These are phyloP conservation scores for Lycium barbarum DNA, from an alignment of 257 asterid species.

Conservation along the genomic window DNA sequence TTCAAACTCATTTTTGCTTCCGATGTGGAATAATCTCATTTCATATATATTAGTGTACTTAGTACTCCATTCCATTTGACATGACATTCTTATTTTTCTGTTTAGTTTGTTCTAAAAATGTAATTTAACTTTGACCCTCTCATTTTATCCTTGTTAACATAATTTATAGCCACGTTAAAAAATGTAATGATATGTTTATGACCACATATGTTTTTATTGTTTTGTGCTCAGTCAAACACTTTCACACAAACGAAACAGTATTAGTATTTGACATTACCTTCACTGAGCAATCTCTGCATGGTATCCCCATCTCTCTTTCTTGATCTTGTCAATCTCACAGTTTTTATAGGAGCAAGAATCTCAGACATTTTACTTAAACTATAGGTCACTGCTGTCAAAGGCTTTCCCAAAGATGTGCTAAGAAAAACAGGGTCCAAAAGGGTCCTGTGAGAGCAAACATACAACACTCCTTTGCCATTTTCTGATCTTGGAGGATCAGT, in stretches of 20 bases:
- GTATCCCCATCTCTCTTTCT: constrained; percentile 58
- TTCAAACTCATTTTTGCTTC: too few relatives aligned
- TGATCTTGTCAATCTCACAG: constrained; percentile 71
- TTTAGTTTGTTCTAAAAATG: too few relatives aligned
- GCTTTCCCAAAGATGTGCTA: constrained; percentile 53
- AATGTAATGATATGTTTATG: too few relatives aligned
- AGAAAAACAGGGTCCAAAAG: constrained; percentile 85
- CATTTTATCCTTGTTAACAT: too few relatives aligned
- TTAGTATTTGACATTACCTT: background rate
- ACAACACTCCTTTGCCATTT: constrained; percentile 60
- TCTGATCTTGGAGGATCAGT: constrained; percentile 35
- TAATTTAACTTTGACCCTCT: too few relatives aligned
- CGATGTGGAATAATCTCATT: too few relatives aligned
- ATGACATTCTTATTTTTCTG: too few relatives aligned
- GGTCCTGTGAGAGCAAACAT: constrained; percentile 86
- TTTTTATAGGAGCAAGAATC: constrained; percentile 70
- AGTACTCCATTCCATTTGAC: too few relatives aligned
- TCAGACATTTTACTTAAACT: constrained; percentile 91
- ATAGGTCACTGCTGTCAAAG: constrained; percentile 86
- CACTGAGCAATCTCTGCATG: constrained; percentile 59
- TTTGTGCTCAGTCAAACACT: background rate
- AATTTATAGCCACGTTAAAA: too few relatives aligned
- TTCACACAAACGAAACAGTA: background rate
- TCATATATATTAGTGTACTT: too few relatives aligned
- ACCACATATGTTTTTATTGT: too few relatives aligned